phyloP scores from a whole-genome alignment of 495 filamentous ascomycete species.

The Bathelium albidoporum region DNA sequence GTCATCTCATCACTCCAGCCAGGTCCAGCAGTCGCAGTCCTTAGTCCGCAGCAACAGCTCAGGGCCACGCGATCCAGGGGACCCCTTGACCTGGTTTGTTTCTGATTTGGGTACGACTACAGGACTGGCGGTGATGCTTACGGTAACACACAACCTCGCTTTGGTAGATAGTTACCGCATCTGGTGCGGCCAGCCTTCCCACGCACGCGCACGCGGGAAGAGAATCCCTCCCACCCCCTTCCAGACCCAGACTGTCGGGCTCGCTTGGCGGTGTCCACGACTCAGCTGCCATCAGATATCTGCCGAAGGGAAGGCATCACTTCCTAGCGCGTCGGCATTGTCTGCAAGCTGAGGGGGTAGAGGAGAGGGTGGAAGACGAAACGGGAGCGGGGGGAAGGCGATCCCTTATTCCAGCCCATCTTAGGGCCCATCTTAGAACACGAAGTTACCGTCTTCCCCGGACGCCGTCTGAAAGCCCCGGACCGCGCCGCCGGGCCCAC shows the following conservation, averaged over 20 bases:
- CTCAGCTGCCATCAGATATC: background rate
- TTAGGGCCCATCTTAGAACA: background rate
- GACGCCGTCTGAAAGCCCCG: background rate
- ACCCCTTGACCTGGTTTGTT: background rate
- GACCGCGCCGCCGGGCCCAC: slow-evolving; percentile 1
- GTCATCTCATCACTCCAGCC: too few species aligned
- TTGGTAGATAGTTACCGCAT: too few species aligned
- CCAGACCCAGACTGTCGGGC: background rate
- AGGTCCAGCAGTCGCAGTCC: too few species aligned
- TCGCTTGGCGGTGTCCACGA: background rate
- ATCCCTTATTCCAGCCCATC: background rate
- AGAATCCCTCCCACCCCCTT: background rate
- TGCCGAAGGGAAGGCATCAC: background rate
- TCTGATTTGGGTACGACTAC: background rate
- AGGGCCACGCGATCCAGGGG: background rate
- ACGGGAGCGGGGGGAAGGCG: background rate
- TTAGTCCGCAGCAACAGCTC: too few species aligned
- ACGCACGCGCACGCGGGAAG: background rate
- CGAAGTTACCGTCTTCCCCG: background rate
- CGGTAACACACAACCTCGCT: too few species aligned
- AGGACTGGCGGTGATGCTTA: background rate
- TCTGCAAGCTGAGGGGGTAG: background rate
- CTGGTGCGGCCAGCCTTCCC: too few species aligned
- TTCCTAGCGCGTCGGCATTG: background rate
- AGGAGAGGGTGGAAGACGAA: background rate